Conservation (phyloP, 2,329 filamentous ascomycete species). For the Plectosphaerella sp. region DNA sequence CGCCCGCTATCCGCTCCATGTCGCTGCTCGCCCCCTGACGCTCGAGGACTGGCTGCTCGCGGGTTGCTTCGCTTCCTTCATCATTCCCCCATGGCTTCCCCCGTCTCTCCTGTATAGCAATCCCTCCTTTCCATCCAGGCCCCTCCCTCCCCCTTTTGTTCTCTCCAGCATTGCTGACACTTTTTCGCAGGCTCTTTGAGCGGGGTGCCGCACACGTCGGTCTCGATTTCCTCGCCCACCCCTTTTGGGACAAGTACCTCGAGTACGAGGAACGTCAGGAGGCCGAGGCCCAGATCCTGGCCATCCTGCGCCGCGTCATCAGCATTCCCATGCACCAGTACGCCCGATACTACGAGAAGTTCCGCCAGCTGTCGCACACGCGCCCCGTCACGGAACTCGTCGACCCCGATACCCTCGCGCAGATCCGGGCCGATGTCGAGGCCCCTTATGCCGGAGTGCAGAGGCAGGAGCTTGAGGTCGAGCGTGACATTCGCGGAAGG, state of each 20-base stretch:
- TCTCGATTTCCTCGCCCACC: constrained; percentile 88
- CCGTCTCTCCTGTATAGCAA: background rate
- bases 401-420: constrained; percentile 60
- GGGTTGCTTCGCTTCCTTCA: background rate
- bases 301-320: constrained; percentile 76
- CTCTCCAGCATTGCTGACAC: constrained; percentile 19
- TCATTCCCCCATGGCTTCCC: constrained; percentile 19
- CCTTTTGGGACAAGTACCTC: constrained; percentile 98
- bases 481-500: constrained; percentile 75
- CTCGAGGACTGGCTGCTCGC: background rate
- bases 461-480: constrained; percentile 72
- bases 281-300: constrained; percentile 78
- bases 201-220: constrained; percentile 81
- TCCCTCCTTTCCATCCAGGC: constrained; percentile 4
- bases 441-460: constrained; percentile 45
- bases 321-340: constrained; percentile 95
- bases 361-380: constrained; percentile 69
- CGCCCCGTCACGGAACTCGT: constrained; percentile 72
- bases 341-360: constrained; percentile 88
- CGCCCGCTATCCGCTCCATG: constrained; percentile 34
- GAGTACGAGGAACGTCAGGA: constrained; percentile 94
- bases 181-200: constrained; percentile 76
- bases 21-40: background rate
- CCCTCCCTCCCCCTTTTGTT: constrained; percentile 11
- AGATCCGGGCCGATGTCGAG: constrained; percentile 69